phyloP scores from a whole-genome alignment of 805 yeast species.

The Candida tibetensis region DNA sequence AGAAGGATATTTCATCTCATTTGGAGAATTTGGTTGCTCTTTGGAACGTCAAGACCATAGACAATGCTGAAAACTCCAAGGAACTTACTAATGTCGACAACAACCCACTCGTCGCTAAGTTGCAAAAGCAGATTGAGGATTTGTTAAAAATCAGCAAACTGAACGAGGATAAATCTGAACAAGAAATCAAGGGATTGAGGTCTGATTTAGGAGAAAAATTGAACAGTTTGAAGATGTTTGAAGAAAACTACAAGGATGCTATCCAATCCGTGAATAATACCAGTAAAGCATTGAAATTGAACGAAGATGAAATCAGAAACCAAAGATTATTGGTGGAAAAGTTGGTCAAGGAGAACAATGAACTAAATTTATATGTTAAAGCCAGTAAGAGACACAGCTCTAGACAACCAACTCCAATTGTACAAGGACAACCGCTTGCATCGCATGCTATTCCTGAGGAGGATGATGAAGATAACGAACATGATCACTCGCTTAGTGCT shows the following conservation, averaged over 20 bases:
- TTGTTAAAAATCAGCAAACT: constrained; percentile 47
- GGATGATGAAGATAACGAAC: constrained; percentile 27
- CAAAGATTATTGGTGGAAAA: constrained; percentile 55
- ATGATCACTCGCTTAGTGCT: constrained; percentile 10
- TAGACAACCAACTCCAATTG: constrained; percentile 25
- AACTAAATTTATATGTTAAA: constrained; percentile 52
- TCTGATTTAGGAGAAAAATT: constrained; percentile 31
- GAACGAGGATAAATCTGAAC: constrained; percentile 21
- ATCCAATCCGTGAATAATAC: constrained; percentile 70
- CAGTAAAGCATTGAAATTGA: constrained; percentile 66
- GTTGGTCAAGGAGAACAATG: constrained; percentile 66
- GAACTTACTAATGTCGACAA: constrained; percentile 13
- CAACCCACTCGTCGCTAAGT: constrained; percentile 30
- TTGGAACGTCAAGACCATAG: constrained; percentile 27
- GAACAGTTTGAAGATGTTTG: constrained; percentile 38
- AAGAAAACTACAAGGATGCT: constrained; percentile 69
- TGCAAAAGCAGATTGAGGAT: constrained; percentile 58
- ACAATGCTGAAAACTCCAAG: constrained; percentile 5
- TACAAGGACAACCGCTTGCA: constrained; percentile 13
- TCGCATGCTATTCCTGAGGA: constrained; percentile 10
- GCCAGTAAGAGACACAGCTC: constrained; percentile 38
- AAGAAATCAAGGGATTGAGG: constrained; percentile 33
- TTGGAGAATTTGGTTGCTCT: constrained; percentile 33
- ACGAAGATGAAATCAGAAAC: constrained; percentile 67
- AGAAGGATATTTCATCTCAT: constrained; percentile 31